phyloP scores from a whole-genome alignment of 495 filamentous ascomycete species.

The Penicillium herquei region DNA sequence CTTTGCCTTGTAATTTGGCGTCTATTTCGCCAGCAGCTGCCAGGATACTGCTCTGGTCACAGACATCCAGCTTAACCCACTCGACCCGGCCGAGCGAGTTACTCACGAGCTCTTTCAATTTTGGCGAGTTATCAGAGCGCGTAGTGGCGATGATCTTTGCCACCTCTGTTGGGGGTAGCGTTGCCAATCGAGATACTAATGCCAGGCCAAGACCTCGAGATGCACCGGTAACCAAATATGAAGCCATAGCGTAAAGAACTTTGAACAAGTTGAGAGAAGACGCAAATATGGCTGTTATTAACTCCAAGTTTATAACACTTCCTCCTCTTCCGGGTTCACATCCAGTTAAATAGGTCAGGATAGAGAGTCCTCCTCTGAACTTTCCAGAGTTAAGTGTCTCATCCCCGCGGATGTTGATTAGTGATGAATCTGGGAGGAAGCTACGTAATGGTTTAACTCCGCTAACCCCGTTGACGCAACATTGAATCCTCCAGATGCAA shows the following conservation, averaged over 20 bases:
- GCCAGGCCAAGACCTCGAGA: slow-evolving; percentile 56
- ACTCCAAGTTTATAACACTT: too few species aligned
- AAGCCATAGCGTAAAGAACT: slow-evolving; percentile 19
- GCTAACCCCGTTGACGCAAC: neutral
- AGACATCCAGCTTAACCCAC: slow-evolving; percentile 45
- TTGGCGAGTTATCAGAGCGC: slow-evolving; percentile 27
- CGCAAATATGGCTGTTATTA: too few species aligned
- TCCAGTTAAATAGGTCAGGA: too few species aligned
- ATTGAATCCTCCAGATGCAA: too few species aligned
- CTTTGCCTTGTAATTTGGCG: slow-evolving; percentile 35
- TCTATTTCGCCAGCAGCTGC: slow-evolving; percentile 38
- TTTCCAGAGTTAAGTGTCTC: too few species aligned
- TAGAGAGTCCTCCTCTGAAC: too few species aligned
- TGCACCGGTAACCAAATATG: slow-evolving; percentile 35
- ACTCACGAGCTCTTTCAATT: slow-evolving; percentile 22
- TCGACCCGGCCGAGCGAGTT: slow-evolving; percentile 35
- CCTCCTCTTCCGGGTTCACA: too few species aligned
- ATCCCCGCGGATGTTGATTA: too few species aligned
- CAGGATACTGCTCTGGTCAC: slow-evolving; percentile 38
- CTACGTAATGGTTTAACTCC: neutral
- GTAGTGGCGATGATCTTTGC: slow-evolving; percentile 36
- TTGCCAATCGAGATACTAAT: slow-evolving; percentile 36
- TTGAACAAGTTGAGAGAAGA: neutral
- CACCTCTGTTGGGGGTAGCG: slow-evolving; percentile 30
- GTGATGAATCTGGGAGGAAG: neutral